Base-by-base conservation (phyloP, 2,329 filamentous ascomycete species). In the Colletotrichum gloeosporioides region DNA sequence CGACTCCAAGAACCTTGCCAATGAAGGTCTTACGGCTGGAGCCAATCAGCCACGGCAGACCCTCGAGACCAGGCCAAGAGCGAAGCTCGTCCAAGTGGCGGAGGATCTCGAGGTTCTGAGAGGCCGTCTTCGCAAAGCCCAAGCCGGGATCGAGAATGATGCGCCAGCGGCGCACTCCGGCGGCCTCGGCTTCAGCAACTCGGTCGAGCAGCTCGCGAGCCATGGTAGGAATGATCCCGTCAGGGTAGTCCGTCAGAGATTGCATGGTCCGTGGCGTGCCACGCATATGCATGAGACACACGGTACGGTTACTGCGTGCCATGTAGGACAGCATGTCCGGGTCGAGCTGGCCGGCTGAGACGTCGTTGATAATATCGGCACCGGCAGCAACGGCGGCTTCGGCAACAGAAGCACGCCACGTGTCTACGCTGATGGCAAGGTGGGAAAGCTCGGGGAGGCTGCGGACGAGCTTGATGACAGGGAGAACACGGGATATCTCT, bases 61-160 rank as follows among this genome's bases (percentile, higher is more conserved):
- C 93, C 71, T 89, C 86, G 29, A 97, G 84, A 0, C 92, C 92
- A 16, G 91, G 90, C 89, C 91, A 93, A 59, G 87, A 85, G 32
- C 93, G 89, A 78, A 98, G 86, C 78, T 92, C 90, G 10, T 89
- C 88, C 36, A 98, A 85, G 2, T 91, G 86, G 10, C 94, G 89
- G 39, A 99, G 87, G 4, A 99, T 86, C 79, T 95, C 92, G 4
- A 98, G 86, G 84, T 98, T 98, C 83, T 98, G 95, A 55, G 90
- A 88, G 70, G 90, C 88, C 1, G 92, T 93, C 87, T 99, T 99
- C 72, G 97, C 96, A 82, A 99, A 99, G 1, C 97, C 97, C 36
- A 99, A 91, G 0, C 97, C 97, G 0, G 97, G 97, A 83, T 99
- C 97, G 3, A 99, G 91, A 39, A 99, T 93, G 78, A 99, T 98